phyloP scores from a whole-genome alignment of 2,329 filamentous ascomycete species.

The Apiospora hydei region DNA sequence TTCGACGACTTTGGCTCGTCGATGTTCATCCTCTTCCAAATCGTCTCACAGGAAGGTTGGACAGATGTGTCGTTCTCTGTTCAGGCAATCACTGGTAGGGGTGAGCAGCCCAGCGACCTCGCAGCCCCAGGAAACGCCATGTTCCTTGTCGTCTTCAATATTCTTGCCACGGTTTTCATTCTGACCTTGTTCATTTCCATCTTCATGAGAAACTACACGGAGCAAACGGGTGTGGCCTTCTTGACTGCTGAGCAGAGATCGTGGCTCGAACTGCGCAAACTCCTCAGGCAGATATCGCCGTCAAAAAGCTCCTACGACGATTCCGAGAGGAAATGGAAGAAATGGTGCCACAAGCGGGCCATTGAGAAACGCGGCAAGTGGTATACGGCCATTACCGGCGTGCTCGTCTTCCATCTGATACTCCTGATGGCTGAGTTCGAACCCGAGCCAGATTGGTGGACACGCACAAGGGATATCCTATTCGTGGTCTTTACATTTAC shows the following conservation, averaged over 20 bases:
- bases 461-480: constrained; percentile 71
- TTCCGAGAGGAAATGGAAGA: constrained; percentile 78
- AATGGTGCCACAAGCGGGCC: constrained; percentile 94
- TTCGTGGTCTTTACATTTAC: constrained; percentile 84
- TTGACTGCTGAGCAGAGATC: constrained; percentile 94
- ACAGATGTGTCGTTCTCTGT: constrained; percentile 87
- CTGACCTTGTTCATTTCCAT: constrained; percentile 97
- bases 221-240: constrained; percentile 96
- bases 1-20: constrained; percentile 96
- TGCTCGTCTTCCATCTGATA: constrained; percentile 83
- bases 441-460: constrained; percentile 76
- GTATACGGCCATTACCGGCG: constrained; percentile 81
- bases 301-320: constrained; percentile 89
- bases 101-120: constrained; percentile 74
- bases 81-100: constrained; percentile 80
- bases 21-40: constrained; percentile 96
- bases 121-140: constrained; percentile 83
- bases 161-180: constrained; percentile 94
- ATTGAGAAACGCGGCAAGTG: constrained; percentile 93
- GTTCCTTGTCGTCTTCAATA: constrained; percentile 96
- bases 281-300: constrained; percentile 90
- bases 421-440: constrained; percentile 88
- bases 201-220: constrained; percentile 99
- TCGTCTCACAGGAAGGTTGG: constrained; percentile 99
- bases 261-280: constrained; percentile 93